These are phyloP conservation scores for Cladophialophora chaetospira DNA, from an alignment of 2,329 filamentous ascomycete genomes.

Conservation along the genomic window DNA sequence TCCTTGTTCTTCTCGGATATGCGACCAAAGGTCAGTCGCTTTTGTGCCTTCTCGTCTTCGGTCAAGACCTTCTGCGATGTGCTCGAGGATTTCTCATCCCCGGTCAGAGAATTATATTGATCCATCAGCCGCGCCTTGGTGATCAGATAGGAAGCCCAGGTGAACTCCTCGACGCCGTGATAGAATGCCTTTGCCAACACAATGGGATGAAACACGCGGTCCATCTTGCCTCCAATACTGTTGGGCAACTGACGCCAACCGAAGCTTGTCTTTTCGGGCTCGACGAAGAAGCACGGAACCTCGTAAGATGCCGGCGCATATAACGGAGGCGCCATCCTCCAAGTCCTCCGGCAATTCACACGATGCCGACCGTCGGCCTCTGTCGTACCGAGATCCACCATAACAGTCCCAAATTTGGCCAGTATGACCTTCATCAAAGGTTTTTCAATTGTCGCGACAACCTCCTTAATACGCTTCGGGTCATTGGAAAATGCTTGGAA, in stretches of 20 bases:
- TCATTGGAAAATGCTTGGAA: conserved; percentile 28
- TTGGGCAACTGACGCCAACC: conserved; percentile 28
- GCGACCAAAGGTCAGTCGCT: conserved; percentile 4
- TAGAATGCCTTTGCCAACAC: conserved; percentile 26
- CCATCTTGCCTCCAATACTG: conserved; percentile 26
- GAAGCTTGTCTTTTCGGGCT: conserved; percentile 8
- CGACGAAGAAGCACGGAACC: conserved; percentile 28
- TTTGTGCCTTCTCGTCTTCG: conserved; percentile 16
- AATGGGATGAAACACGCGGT: conserved; percentile 29
- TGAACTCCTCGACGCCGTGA: conserved; percentile 26
- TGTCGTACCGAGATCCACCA: conserved; percentile 1
- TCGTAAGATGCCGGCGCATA: conserved; percentile 27
- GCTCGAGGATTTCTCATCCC: background rate
- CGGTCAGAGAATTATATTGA: conserved; percentile 5
- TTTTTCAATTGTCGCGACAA: conserved; percentile 18
- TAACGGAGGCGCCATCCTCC: conserved; percentile 25
- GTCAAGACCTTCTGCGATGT: background rate
- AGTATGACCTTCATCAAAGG: conserved; percentile 5
- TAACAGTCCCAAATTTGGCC: conserved; percentile 5
- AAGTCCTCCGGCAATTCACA: conserved; percentile 2
- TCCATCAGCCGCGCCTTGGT: conserved; percentile 21
- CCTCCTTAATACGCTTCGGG: conserved; percentile 22
- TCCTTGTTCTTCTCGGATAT: conserved; percentile 15
- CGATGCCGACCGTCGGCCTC: background rate
- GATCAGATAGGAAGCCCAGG: conserved; percentile 18